Evolutionary conservation across 306 rosid species (phyloP).

Genomic region (Sindora glabra): DNA sequence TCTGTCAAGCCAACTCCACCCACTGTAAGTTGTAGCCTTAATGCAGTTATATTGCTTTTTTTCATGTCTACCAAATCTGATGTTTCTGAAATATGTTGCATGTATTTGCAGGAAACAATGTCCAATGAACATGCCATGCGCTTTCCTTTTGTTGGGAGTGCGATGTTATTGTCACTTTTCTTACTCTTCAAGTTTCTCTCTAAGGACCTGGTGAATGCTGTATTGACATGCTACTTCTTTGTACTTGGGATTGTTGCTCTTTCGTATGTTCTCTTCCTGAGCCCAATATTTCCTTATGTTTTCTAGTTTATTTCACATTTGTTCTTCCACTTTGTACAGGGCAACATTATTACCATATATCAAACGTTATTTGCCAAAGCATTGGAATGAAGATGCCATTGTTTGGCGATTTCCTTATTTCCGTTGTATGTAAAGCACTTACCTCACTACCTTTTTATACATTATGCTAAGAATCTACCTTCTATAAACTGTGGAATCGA

Average conservation of each 20-base stretch:
- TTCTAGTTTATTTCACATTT: slow-evolving; percentile 9
- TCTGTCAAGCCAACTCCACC: slow-evolving; percentile 98
- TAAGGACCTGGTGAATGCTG: slow-evolving; percentile 97
- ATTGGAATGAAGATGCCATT: slow-evolving; percentile 63
- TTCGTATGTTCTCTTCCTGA: slow-evolving; percentile 53
- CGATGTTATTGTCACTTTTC: slow-evolving; percentile 94
- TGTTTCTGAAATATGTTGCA: slow-evolving; percentile 1
- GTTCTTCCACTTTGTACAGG: slow-evolving; percentile 52
- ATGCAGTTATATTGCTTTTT: background rate
- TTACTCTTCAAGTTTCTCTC: slow-evolving; percentile 94
- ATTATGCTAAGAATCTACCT: slow-evolving; percentile 3
- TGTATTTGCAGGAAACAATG: slow-evolving; percentile 88
- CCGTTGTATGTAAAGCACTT: slow-evolving; percentile 55
- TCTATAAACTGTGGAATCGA: background rate
- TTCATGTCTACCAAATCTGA: background rate
- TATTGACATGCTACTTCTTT: slow-evolving; percentile 87
- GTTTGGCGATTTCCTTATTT: slow-evolving; percentile 83
- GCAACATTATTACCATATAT: slow-evolving; percentile 87
- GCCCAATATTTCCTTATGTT: background rate
- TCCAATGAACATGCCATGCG: slow-evolving; percentile 99
- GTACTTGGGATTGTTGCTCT: slow-evolving; percentile 96
- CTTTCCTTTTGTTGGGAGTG: slow-evolving; percentile 98
- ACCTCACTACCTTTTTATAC: background rate
- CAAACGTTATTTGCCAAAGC: slow-evolving; percentile 64
- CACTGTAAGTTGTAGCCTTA: slow-evolving; percentile 41